Evolutionary conservation across 768 basidiomycete genomes (phyloP).

Genomic region (Filobasidium wieringae): DNA sequence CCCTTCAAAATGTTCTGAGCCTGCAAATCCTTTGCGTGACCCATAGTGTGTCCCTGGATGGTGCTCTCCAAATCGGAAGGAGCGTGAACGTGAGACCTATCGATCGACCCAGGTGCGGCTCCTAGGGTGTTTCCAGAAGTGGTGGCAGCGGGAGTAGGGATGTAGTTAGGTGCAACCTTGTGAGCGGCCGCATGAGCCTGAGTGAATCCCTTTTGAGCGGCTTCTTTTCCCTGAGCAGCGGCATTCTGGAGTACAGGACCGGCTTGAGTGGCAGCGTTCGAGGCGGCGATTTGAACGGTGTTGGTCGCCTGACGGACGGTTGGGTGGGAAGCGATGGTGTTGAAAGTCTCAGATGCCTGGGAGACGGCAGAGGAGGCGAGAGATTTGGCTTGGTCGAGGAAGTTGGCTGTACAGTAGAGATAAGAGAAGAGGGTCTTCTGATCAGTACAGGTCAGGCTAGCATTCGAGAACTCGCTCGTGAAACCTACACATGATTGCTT

Average conservation of each 20-base stretch:
- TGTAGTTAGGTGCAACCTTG: slow-evolving; percentile 24
- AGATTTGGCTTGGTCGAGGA: slow-evolving; percentile 34
- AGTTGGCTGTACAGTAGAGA: slow-evolving; percentile 2
- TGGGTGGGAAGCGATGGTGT: slow-evolving; percentile 5
- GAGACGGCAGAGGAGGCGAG: slow-evolving; percentile 22
- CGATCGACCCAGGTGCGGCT: slow-evolving; percentile 17
- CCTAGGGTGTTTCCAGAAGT: neutral
- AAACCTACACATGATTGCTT: too few relatives aligned
- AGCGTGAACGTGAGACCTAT: slow-evolving; percentile 24
- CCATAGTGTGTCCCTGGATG: slow-evolving; percentile 49
- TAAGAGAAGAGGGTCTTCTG: too few relatives aligned
- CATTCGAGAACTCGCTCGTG: too few relatives aligned
- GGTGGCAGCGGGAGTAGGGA: slow-evolving; percentile 30
- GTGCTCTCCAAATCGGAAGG: slow-evolving; percentile 24
- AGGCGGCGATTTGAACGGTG: slow-evolving; percentile 19
- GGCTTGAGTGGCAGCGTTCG: slow-evolving; percentile 18
- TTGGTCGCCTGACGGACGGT: slow-evolving; percentile 16
- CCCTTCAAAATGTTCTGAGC: slow-evolving; percentile 63
- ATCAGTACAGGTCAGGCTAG: too few relatives aligned
- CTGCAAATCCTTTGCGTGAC: slow-evolving; percentile 49
- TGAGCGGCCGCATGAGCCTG: slow-evolving; percentile 32
- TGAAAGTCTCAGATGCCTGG: slow-evolving; percentile 10
- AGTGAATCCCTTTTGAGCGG: slow-evolving; percentile 19
- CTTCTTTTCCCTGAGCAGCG: slow-evolving; percentile 9
- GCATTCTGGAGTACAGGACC: neutral